Percentiles rank a stretch among this genome's conserved stretches.
These are phyloP conservation scores for Cystobasidium onofrii DNA, from an alignment of 768 basidiomycete species.

Conservation along the genomic window DNA sequence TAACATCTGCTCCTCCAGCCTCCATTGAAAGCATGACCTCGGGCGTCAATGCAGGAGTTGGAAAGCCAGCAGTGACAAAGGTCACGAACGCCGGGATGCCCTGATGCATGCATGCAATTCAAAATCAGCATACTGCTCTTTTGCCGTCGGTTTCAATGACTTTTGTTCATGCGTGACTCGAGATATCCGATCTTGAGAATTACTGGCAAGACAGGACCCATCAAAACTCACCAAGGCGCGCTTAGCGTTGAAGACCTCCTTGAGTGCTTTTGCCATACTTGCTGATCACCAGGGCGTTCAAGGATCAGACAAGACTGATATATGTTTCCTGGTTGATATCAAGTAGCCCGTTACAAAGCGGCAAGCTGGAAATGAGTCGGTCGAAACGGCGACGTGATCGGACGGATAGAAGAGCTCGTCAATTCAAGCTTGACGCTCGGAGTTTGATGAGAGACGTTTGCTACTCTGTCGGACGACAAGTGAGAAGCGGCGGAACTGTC, in stretches of 20 bases:
- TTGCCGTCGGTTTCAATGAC: not conserved
- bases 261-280: slow-evolving; percentile 25
- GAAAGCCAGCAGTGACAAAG: slow-evolving; percentile 92
- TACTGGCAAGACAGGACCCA: not conserved
- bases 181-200: not conserved
- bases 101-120: not conserved
- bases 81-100: slow-evolving; percentile 48
- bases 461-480: no score
- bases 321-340: no score
- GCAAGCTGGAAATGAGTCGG: no score
- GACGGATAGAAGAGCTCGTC: no score
- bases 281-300: not conserved
- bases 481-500: no score
- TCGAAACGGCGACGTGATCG: no score
- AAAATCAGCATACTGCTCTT: not conserved
- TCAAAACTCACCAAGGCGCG: slow-evolving; percentile 14
- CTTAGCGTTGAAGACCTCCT: slow-evolving; percentile 22
- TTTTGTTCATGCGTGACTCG: not conserved
- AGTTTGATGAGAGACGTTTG: no score
- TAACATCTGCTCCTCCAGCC: slow-evolving; percentile 82
- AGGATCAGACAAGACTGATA: not conserved
- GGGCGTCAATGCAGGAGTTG: slow-evolving; percentile 67
- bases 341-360: no score
- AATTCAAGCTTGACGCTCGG: no score
- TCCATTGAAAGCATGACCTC: slow-evolving; percentile 85